Evolutionary conservation across 805 yeast genomes (phyloP), one percentile per base, ranked within the genome.

Genomic region (Starmerella etchellsii): DNA sequence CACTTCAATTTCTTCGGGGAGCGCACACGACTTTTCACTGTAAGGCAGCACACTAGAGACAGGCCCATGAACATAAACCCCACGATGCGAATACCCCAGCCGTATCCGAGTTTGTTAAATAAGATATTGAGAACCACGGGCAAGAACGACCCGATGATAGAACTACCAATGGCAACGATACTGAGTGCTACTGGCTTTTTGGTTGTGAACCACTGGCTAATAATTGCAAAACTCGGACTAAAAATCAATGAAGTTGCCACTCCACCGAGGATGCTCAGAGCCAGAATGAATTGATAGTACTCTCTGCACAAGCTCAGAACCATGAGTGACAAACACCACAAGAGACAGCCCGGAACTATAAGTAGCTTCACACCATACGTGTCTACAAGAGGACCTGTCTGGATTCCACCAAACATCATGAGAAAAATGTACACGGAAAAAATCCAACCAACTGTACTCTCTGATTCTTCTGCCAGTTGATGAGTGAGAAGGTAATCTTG

Each of bases 401-500:
- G 81, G 4, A 68, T 53, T 3, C 78, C 72, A n/a, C 74, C 57
- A 25, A 60, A 52, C 47, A 59, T 60, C 40, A 58, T 57, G 29
- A 63, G 49, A 41, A 56, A 59, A 13, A 60, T 45, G 46, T 54
- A 61, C 11, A 58, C 31, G 7, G 60, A 69, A 53, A 79, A 80
- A 37, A 79, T 70, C 88, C 87, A 80, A 1, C 81, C 72, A 3
- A 77, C 64, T 3, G 71, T 58, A 7, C 76, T 66, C 6, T 73
- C 65, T 3, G 69, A 56, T 9, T 64, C 57, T 14, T 26, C n/a
- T 19, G 9, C 5, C 19, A 64, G 48, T 2, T 53, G 51, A 39
- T 79, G 61, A 10, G 59, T 58, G 4, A 73, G 57, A 1, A 78
- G 65, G 51, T 73, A 77, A 0, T 81, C 73, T 54, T 78, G 82